These are phyloP conservation scores for Ogataea degrootiae DNA, from an alignment of 805 yeast species.

Conservation along the genomic window DNA sequence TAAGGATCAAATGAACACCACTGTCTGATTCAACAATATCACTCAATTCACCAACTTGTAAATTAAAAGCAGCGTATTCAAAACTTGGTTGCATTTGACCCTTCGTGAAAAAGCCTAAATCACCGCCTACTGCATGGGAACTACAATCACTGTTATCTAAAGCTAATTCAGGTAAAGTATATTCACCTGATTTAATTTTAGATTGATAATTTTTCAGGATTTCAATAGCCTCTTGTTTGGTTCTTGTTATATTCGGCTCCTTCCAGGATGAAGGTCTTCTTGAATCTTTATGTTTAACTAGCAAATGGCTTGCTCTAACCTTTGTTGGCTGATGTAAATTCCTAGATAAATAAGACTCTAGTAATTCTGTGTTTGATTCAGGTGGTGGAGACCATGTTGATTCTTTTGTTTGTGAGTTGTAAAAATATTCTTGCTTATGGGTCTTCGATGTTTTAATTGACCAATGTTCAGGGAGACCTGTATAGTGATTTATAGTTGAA, in stretches of 20 bases:
- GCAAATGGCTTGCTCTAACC: constrained; percentile 75
- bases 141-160: constrained; percentile 83
- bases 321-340: constrained; percentile 51
- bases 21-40: constrained; percentile 83
- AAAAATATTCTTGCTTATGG: constrained; percentile 80
- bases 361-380: constrained; percentile 62
- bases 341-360: constrained; percentile 52
- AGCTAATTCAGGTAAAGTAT: constrained; percentile 68
- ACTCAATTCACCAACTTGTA: constrained; percentile 80
- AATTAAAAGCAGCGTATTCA: constrained; percentile 78
- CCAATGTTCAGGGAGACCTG: constrained; percentile 90
- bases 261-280: constrained; percentile 94
- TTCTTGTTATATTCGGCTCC: constrained; percentile 60
- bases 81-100: constrained; percentile 96
- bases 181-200: constrained; percentile 58
- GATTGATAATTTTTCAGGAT: constrained; percentile 54
- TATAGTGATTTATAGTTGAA: constrained; percentile 20
- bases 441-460: constrained; percentile 71
- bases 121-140: constrained; percentile 85
- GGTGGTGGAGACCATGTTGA: constrained; percentile 91
- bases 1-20: constrained; percentile 83
- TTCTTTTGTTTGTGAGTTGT: constrained; percentile 61
- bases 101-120: constrained; percentile 79
- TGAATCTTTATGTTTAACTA: constrained; percentile 77
- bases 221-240: constrained; percentile 79